These are phyloP conservation scores for Handroanthus guayacan DNA, from an alignment of 257 asterid genomes.

Conservation along the genomic window DNA sequence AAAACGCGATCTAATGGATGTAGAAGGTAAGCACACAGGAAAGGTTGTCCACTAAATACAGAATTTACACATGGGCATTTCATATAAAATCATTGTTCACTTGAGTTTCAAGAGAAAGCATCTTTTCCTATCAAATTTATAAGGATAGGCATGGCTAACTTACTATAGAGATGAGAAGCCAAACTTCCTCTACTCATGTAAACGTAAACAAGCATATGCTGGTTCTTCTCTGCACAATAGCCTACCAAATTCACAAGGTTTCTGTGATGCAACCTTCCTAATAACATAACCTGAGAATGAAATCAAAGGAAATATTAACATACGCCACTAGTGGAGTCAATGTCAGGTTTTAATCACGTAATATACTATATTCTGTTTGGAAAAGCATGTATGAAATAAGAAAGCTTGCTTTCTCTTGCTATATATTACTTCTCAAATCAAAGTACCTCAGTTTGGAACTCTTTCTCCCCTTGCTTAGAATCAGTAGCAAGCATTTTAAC, in stretches of 20 bases:
- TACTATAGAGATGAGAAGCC: conserved; percentile 79
- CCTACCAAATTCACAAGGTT: conserved; percentile 89
- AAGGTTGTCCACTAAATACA: not conserved
- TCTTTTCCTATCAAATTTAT: not conserved
- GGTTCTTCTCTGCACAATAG: conserved; percentile 82
- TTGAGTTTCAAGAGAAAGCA: not conserved
- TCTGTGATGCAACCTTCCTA: conserved; percentile 86
- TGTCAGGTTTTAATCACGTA: not conserved
- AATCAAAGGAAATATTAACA: conserved; percentile 15
- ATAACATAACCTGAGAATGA: conserved; percentile 63
- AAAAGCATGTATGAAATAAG: conserved; percentile 3
- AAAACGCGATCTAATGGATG: not conserved
- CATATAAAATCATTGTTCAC: not conserved
- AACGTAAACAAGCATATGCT: conserved; percentile 76
- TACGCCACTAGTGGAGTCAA: not conserved
- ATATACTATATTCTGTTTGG: conserved; percentile 1
- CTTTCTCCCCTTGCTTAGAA: conserved; percentile 89
- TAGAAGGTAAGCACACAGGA: conserved; percentile 2
- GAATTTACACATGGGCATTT: not conserved
- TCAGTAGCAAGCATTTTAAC: conserved; percentile 81
- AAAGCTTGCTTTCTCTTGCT: not conserved
- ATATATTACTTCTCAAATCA: conserved; percentile 19
- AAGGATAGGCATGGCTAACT: conserved; percentile 39
- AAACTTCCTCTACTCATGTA: conserved; percentile 85
- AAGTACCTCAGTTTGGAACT: conserved; percentile 82